Evolutionary conservation across 1,284 basidiomycete genomes (phyloP).

Genomic region (Ustilago tritici): DNA sequence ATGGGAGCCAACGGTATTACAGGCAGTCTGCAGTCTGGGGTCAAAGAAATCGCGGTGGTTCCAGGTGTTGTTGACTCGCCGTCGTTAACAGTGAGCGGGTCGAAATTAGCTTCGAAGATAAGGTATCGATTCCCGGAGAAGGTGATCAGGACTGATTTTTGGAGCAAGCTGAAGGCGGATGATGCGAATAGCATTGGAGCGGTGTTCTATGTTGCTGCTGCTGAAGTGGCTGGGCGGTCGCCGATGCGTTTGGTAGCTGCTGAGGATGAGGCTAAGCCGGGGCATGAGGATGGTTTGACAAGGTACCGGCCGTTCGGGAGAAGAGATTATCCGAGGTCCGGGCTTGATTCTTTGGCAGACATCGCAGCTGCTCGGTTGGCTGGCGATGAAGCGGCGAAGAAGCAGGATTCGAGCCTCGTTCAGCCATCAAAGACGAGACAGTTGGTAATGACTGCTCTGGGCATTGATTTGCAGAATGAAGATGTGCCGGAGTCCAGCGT

Average conservation of each 20-base stretch:
- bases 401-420: slow-evolving; percentile 14
- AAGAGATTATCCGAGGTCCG: slow-evolving; percentile 32
- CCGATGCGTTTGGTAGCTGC: slow-evolving; percentile 25
- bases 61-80: slow-evolving; percentile 44
- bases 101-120: slow-evolving; percentile 72
- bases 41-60: slow-evolving; percentile 70
- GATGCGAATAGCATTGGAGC: slow-evolving; percentile 40
- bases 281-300: slow-evolving; percentile 4
- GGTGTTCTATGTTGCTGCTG: slow-evolving; percentile 46
- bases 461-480: slow-evolving; percentile 37
- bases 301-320: slow-evolving; percentile 43
- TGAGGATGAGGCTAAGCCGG: slow-evolving; percentile 11
- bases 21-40: slow-evolving; percentile 35
- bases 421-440: slow-evolving; percentile 36
- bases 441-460: slow-evolving; percentile 39
- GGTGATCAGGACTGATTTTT: slow-evolving; percentile 92
- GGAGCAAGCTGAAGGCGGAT: slow-evolving; percentile 72
- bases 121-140: slow-evolving; percentile 93
- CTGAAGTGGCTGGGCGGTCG: slow-evolving; percentile 19
- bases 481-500: slow-evolving; percentile 50
- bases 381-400: slow-evolving; percentile 14
- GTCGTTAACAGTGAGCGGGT: slow-evolving; percentile 60
- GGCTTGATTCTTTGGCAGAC: slow-evolving; percentile 47
- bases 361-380: slow-evolving; percentile 37
- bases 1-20: slow-evolving; percentile 55